These are phyloP conservation scores for Brasenia schreberi DNA, from an alignment of 164 flowering plant genomes.

Conservation along the genomic window DNA sequence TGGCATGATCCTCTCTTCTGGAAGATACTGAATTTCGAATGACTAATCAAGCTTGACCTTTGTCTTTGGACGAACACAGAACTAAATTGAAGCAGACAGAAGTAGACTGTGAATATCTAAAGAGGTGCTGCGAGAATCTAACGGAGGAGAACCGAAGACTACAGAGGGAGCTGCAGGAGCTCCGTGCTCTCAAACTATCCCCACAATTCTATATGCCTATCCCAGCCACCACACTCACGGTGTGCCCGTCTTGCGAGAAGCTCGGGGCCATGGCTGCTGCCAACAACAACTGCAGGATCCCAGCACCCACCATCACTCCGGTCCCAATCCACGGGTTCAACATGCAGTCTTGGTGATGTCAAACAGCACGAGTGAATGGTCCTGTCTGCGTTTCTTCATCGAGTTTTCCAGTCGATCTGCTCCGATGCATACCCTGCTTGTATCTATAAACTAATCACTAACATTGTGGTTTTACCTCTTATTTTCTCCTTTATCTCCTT, in stretches of 20 bases:
- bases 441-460: not conserved
- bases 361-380: not conserved
- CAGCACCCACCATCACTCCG: slow-evolving; percentile 1
- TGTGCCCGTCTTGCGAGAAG: slow-evolving; percentile 36
- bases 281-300: slow-evolving; percentile 2
- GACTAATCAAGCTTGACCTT: not conserved
- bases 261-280: slow-evolving; percentile 11
- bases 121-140: slow-evolving; percentile 27
- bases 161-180: slow-evolving; percentile 34
- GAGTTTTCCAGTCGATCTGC: not conserved
- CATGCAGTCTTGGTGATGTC: not conserved
- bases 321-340: not conserved
- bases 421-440: not conserved
- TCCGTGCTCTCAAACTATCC: slow-evolving; percentile 23
- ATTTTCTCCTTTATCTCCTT: not conserved
- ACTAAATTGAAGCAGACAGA: slow-evolving; percentile 36
- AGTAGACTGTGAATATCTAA: slow-evolving; percentile 32
- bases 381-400: not conserved
- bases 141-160: slow-evolving; percentile 30
- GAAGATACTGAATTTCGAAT: not conserved
- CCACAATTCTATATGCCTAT: slow-evolving; percentile 32
- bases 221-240: slow-evolving; percentile 32
- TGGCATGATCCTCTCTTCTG: too few species aligned
- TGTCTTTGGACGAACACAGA: slow-evolving; percentile 7
- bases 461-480: not conserved